phyloP scores from a whole-genome alignment of 2,329 filamentous ascomycete species.

The Nothophoma quercina region DNA sequence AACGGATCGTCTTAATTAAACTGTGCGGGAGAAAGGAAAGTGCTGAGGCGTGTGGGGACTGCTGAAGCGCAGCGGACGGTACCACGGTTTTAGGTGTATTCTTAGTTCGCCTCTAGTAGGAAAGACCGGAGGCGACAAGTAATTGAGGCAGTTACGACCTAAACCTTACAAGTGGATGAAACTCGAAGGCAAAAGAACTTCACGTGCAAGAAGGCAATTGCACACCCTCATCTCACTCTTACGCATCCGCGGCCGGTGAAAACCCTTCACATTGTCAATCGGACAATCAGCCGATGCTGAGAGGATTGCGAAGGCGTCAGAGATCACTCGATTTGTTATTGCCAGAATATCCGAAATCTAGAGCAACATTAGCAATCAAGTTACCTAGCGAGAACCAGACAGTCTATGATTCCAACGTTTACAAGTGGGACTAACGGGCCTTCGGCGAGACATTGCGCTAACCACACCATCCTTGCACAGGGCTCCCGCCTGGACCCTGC shows the following conservation, averaged over 20 bases:
- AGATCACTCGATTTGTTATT: slow-evolving; percentile 14
- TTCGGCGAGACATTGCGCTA: slow-evolving; percentile 15
- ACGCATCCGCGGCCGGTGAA: slow-evolving; percentile 18
- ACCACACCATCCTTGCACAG: not conserved
- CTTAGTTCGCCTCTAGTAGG: slow-evolving; percentile 8
- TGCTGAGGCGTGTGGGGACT: slow-evolving; percentile 16
- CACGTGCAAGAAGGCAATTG: slow-evolving; percentile 5
- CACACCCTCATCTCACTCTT: slow-evolving; percentile 1
- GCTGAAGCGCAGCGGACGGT: slow-evolving; percentile 18
- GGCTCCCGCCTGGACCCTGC: slow-evolving; percentile 7
- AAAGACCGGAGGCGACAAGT: slow-evolving; percentile 2
- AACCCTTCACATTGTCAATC: slow-evolving; percentile 7
- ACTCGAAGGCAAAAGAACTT: slow-evolving; percentile 9
- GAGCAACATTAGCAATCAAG: slow-evolving; percentile 20
- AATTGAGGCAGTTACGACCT: slow-evolving; percentile 7
- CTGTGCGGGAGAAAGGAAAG: slow-evolving; percentile 14
- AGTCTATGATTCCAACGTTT: slow-evolving; percentile 20
- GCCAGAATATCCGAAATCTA: slow-evolving; percentile 15
- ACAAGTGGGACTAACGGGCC: slow-evolving; percentile 11
- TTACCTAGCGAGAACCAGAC: slow-evolving; percentile 16
- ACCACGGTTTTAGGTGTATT: slow-evolving; percentile 16
- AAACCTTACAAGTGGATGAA: slow-evolving; percentile 1
- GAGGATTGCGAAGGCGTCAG: slow-evolving; percentile 10
- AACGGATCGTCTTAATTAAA: slow-evolving; percentile 7
- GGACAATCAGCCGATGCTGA: slow-evolving; percentile 10